Base-by-base conservation (phyloP, 306 rosid genomes). In the Crotalaria pallida region DNA sequence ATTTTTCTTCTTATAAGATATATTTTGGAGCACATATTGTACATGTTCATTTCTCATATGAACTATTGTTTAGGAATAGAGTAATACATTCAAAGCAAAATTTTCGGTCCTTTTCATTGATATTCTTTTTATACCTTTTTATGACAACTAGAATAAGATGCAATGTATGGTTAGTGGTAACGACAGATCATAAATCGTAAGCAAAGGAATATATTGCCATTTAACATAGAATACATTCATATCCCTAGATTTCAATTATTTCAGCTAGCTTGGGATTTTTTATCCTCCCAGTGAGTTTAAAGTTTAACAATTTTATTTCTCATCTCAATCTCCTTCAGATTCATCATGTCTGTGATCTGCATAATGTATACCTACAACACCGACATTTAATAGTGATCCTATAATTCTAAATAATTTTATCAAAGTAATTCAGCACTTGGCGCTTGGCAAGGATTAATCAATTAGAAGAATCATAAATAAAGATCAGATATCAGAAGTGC, bases 81-180 rank as follows among this genome's bases (percentile, higher is more conserved):
- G 38, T 11, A 18, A 38, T 36, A 19, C 17, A 60, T 18, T 7
- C 24, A 59, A 4, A 34, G 16, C 27, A 8, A 59, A 4, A 9
- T n/a, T 4, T 36, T 18, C 49, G 18, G 49, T 36, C 49, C 49
- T 60, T 33, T 10, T 34, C 10, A 60, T 33, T 18, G 8, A 0
- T 53, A 24, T 9, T 23, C 8, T 60, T 59, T 33, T 0, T 16
- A 36, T 62, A 1, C 41, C 19, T n/a, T 40, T 62, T 36, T 40
- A 1, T 60, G 10, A 34, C 8, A 53, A 65, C 43, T 52, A 24
- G 66, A 65, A 74, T 55, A 53, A 19, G 67, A 55, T 43, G 79
- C 51, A 69, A 0, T 33, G 40, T 1, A 6, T 6, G 10, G 5
- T 29, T 29, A n/a, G n/a, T 7, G 38, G 12, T 45, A 16, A 21